A percentile compares a stretch with the other conserved stretches of the same genome.
phyloP scores from a whole-genome alignment of 2,329 filamentous ascomycete genomes.

The Epichloe uncinata region DNA sequence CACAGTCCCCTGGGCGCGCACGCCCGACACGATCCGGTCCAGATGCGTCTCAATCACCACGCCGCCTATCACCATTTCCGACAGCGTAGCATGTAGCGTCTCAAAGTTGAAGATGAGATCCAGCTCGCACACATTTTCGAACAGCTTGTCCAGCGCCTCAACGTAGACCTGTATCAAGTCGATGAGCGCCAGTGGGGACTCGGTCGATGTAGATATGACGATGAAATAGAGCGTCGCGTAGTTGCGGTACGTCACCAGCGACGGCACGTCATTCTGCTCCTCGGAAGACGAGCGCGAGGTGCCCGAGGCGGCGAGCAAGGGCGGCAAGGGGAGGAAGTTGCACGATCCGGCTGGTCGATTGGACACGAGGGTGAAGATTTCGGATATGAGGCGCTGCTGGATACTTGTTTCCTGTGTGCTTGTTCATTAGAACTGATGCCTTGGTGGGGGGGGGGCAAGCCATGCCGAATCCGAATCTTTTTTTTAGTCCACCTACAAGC shows the following conservation, averaged over 20 bases:
- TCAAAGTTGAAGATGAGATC: conserved; percentile 99
- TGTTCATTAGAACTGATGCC: neutral
- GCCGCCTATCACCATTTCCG: conserved; percentile 90
- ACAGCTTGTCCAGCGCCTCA: conserved; percentile 83
- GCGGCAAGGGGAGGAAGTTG: conserved; percentile 82
- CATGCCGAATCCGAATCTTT: neutral
- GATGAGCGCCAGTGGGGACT: conserved; percentile 87
- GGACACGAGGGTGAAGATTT: conserved; percentile 93
- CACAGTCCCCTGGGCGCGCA: conserved; percentile 62
- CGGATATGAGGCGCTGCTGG: conserved; percentile 89
- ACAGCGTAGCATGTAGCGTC: conserved; percentile 78
- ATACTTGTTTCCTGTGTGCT: conserved; percentile 74
- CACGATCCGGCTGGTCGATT: conserved; percentile 85
- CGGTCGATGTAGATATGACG: conserved; percentile 89
- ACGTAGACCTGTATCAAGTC: conserved; percentile 98
- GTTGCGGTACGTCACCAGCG: conserved; percentile 92
- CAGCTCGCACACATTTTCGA: conserved; percentile 97
- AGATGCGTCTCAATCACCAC: conserved; percentile 88
- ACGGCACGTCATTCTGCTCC: conserved; percentile 76
- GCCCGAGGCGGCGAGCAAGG: conserved; percentile 48
- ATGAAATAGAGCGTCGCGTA: conserved; percentile 99
- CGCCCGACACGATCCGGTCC: conserved; percentile 77
- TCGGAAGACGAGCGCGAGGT: conserved; percentile 51
- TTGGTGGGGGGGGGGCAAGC: neutral
- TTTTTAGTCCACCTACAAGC: conserved; percentile 41